Evolutionary conservation across 495 filamentous ascomycete species (phyloP).

Genomic region (Penicillium antarcticum): DNA sequence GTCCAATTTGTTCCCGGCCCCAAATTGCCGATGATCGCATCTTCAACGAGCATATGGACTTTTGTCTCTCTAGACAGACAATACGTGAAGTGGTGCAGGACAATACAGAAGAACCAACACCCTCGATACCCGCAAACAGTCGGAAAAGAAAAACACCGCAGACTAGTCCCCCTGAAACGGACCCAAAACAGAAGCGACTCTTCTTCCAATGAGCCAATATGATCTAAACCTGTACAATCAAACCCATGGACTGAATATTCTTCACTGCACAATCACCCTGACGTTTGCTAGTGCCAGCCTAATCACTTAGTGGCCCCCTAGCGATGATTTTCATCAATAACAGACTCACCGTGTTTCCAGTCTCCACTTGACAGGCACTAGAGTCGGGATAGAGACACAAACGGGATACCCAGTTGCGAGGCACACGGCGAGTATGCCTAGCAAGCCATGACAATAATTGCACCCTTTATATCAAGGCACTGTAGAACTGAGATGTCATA

Average conservation of each 20-base stretch:
- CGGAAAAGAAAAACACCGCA: slow-evolving; percentile 32
- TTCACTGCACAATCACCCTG: too few relatives aligned
- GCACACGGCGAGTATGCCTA: background rate
- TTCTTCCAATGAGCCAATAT: slow-evolving; percentile 30
- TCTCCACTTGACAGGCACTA: slow-evolving; percentile 3
- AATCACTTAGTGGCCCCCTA: background rate
- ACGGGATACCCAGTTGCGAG: background rate
- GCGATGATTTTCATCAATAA: background rate
- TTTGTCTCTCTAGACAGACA: slow-evolving; percentile 80
- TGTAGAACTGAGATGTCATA: background rate
- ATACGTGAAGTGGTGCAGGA: slow-evolving; percentile 77
- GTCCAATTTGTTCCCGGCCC: slow-evolving; percentile 77
- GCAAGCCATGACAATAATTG: too few relatives aligned
- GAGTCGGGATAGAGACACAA: background rate
- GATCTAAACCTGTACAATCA: background rate
- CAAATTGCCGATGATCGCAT: slow-evolving; percentile 69
- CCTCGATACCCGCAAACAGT: background rate
- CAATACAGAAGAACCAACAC: slow-evolving; percentile 13
- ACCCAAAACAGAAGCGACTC: slow-evolving; percentile 38
- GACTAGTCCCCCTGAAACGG: slow-evolving; percentile 5
- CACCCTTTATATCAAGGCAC: too few relatives aligned
- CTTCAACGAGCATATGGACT: slow-evolving; percentile 95
- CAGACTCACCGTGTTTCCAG: slow-evolving; percentile 4
- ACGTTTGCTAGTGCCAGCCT: background rate
- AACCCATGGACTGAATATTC: too few relatives aligned